Base-by-base conservation (phyloP, 2,329 filamentous ascomycete genomes). In the Ampelomyces quisqualis region DNA sequence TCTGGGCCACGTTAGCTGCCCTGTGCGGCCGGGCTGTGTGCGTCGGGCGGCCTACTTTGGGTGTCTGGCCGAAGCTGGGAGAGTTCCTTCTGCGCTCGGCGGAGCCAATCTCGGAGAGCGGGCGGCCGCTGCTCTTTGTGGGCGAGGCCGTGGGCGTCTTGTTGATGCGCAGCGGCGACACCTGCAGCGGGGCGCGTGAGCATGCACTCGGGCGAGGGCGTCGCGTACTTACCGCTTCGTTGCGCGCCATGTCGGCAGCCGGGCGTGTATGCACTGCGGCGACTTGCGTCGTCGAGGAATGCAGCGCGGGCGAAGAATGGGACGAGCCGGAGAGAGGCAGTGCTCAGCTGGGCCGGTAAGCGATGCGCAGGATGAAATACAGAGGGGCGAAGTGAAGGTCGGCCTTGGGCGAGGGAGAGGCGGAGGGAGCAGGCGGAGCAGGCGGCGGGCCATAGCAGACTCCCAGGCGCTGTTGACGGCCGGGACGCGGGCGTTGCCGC, bases 51-150 rank as follows among this genome's bases (percentile, higher is more conserved):
- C 40, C 40, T 76, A 90, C 86, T 79, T 86, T 89, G 44, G 74
- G 77, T 47, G 73, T 69, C 68, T 90, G 86, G 60, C 86, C 90
- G 81, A 85, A 95, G 74, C 86, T 94, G 38, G 90, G 90, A 35
- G 90, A 96, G 74, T 97, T 97, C 60, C 90, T 81, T 65, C 91
- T 82, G 69, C 83, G 85, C 71, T 90, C 88, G 49, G 86, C 86
- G 37, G 87, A 86, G 57, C 86, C 88, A 63, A 98, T 83, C 74
- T 98, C 93, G 48, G 89, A 87, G 52, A 98, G 79, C 43, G 93
- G 87, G 33, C 64, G 58, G 78, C 68, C 69, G 43, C 68, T 72
- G 60, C 78, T 76, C 69, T 84, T 90, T 60, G 74, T 70, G 30
- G 85, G 81, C 45, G 84, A 83, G 78, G 74, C 41, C 75, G 79